Evolutionary conservation across 306 rosid species (phyloP).

Genomic region (peach (Prunus persica)): Prunus_persica_NCBIv2 NC_034011.1:26559501-26560000

Average conservation of each 20-base stretch:
- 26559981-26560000: conserved; percentile 73
- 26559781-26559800: conserved; percentile 75
- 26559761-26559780: conserved; percentile 86
- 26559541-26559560: too few species aligned
- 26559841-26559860: conserved; percentile 78
- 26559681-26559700: conserved; percentile 61
- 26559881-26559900: conserved; percentile 68
- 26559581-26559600: too few species aligned
- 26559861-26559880: conserved; percentile 91
- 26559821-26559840: conserved; percentile 43
- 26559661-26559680: neutral
- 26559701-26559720: conserved; percentile 54
- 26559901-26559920: conserved; percentile 81
- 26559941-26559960: conserved; percentile 40
- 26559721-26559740: conserved; percentile 62
- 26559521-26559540: too few species aligned
- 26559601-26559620: too few species aligned
- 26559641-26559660: too few species aligned
- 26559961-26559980: conserved; percentile 58
- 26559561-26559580: too few species aligned
- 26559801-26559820: conserved; percentile 64
- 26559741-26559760: conserved; percentile 82
- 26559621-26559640: too few species aligned
- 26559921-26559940: conserved; percentile 66
- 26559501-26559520: too few species aligned